A percentile compares a stretch with the other conserved stretches of the same genome.
Evolutionary conservation across 495 filamentous ascomycete species (phyloP).

Genomic region (Penicillium manginii): DNA sequence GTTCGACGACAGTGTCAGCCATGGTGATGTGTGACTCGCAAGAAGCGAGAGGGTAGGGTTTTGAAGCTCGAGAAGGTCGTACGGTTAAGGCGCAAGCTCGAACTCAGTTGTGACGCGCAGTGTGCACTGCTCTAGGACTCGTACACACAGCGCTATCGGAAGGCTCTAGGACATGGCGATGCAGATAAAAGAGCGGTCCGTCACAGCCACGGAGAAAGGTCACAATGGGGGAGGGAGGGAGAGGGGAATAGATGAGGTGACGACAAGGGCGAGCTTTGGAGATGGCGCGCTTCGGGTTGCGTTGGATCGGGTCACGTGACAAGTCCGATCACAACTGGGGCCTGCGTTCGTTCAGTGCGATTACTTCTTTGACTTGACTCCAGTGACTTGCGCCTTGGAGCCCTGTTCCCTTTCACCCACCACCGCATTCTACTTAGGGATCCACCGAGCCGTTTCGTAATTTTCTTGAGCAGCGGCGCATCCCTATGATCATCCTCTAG

Average conservation of each 20-base stretch:
- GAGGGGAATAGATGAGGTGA: slow-evolving; percentile 17
- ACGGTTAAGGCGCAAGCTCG: slow-evolving; percentile 8
- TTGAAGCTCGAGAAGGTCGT: not conserved
- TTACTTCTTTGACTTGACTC: slow-evolving; percentile 8
- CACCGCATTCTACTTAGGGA: not conserved
- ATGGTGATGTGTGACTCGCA: slow-evolving; percentile 50
- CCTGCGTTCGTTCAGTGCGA: not conserved
- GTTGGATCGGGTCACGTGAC: slow-evolving; percentile 20
- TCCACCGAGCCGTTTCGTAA: not conserved
- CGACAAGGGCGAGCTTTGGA: slow-evolving; percentile 19
- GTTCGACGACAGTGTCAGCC: slow-evolving; percentile 75
- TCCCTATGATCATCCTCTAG: slow-evolving; percentile 9
- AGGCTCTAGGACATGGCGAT: slow-evolving; percentile 28
- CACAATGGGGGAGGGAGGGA: slow-evolving; percentile 14
- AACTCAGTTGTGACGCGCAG: slow-evolving; percentile 20
- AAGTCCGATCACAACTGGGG: not conserved
- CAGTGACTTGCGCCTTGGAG: not conserved
- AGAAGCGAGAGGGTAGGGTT: slow-evolving; percentile 9
- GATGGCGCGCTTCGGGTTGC: slow-evolving; percentile 24
- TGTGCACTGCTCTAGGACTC: slow-evolving; percentile 25
- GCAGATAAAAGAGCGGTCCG: slow-evolving; percentile 8
- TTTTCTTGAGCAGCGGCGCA: not conserved
- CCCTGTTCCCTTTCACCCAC: not conserved
- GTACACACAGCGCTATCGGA: slow-evolving; percentile 26
- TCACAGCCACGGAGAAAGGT: not conserved